These are phyloP conservation scores for Zizania palustris DNA, from an alignment of 202 grass and related monocot genomes.

Conservation along the genomic window DNA sequence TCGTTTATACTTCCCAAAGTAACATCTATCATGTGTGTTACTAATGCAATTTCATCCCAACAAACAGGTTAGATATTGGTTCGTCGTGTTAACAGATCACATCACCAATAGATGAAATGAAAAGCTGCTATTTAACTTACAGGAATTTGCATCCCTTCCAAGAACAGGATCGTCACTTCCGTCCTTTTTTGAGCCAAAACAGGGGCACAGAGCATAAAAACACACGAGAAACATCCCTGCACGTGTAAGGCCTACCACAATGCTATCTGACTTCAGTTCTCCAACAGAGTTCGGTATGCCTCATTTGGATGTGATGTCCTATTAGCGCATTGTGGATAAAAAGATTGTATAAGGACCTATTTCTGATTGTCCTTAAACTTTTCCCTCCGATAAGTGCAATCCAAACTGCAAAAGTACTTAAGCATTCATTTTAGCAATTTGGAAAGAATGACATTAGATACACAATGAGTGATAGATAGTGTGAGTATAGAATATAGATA, in stretches of 20 bases:
- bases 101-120: slow-evolving; percentile 9
- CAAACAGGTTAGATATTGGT: slow-evolving; percentile 30
- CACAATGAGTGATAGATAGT: not conserved
- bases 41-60: slow-evolving; percentile 6
- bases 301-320: slow-evolving; percentile 41
- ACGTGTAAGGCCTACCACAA: slow-evolving; percentile 56
- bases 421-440: slow-evolving; percentile 29
- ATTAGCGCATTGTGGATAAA: slow-evolving; percentile 29
- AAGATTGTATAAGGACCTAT: slow-evolving; percentile 19
- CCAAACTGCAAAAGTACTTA: not conserved
- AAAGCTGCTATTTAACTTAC: slow-evolving; percentile 61
- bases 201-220: slow-evolving; percentile 73
- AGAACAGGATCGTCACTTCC: slow-evolving; percentile 88
- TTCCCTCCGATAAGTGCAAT: slow-evolving; percentile 21
- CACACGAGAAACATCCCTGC: slow-evolving; percentile 75
- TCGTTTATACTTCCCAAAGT: not conserved
- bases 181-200: slow-evolving; percentile 75
- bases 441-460: slow-evolving; percentile 22
- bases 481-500: not conserved
- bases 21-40: slow-evolving; percentile 11
- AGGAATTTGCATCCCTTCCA: slow-evolving; percentile 49
- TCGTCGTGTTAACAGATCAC: slow-evolving; percentile 17
- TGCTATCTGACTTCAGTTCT: slow-evolving; percentile 40
- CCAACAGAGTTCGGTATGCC: not conserved
- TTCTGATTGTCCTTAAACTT: slow-evolving; percentile 21